These are phyloP conservation scores for Cudoniella acicularis DNA, from an alignment of 495 filamentous ascomycete genomes.

Conservation along the genomic window DNA sequence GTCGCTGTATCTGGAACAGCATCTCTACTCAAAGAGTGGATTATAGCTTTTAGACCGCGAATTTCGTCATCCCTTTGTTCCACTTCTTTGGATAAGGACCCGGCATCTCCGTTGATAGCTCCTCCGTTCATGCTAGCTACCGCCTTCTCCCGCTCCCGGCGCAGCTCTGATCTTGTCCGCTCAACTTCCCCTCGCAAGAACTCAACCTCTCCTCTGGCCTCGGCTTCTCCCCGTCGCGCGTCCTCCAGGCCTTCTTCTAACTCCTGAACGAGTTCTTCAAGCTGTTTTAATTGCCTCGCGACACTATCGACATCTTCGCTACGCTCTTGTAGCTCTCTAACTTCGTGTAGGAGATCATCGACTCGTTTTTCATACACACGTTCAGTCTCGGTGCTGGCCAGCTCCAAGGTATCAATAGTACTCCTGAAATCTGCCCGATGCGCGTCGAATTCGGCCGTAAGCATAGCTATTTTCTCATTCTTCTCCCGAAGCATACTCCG, in stretches of 20 bases:
- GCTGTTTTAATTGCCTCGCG: constrained; percentile 83
- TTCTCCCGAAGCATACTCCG: constrained; percentile 84
- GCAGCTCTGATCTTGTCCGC: constrained; percentile 82
- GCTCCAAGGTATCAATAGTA: constrained; percentile 93
- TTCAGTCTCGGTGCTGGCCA: constrained; percentile 95
- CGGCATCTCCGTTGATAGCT: constrained; percentile 11
- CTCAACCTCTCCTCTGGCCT: constrained; percentile 93
- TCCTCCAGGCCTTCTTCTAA: constrained; percentile 96
- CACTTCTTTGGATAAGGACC: constrained; percentile 60
- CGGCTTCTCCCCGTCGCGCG: constrained; percentile 91
- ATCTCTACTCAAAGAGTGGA: constrained; percentile 84
- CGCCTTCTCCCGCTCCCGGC: constrained; percentile 85
- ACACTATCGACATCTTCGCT: constrained; percentile 89
- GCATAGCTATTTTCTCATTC: constrained; percentile 89
- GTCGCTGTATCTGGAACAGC: constrained; percentile 22
- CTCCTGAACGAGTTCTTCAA: constrained; percentile 94
- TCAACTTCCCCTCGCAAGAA: constrained; percentile 96
- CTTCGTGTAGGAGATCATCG: constrained; percentile 82
- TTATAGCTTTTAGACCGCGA: constrained; percentile 92
- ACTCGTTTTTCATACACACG: constrained; percentile 94
- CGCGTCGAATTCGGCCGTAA: constrained; percentile 91
- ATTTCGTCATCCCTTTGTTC: constrained; percentile 98
- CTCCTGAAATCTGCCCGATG: constrained; percentile 95
- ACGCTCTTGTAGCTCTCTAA: constrained; percentile 74
- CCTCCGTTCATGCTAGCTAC: constrained; percentile 52